phyloP scores from a whole-genome alignment of 2,329 filamentous ascomycete genomes.

The Xylogone sp. region DNA sequence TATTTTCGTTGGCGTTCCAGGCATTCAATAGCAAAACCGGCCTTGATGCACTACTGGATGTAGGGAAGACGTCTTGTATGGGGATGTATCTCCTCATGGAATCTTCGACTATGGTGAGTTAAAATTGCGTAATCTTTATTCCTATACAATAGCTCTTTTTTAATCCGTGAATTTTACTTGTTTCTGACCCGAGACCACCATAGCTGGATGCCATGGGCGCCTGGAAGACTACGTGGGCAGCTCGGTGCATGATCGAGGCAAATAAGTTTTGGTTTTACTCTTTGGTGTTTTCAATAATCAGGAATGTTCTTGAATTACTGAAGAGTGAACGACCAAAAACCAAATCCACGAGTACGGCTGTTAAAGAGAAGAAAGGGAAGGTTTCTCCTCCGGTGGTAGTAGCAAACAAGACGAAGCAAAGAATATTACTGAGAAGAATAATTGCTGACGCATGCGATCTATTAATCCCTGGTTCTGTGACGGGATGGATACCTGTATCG shows the following conservation, averaged over 20 bases:
- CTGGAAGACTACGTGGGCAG: slow-evolving; percentile 37
- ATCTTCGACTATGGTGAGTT: slow-evolving; percentile 56
- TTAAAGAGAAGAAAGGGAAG: slow-evolving; percentile 21
- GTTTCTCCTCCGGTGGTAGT: background rate
- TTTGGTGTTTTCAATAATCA: slow-evolving; percentile 44
- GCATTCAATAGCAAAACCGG: slow-evolving; percentile 31
- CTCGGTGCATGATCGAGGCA: slow-evolving; percentile 51
- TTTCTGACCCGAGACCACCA: slow-evolving; percentile 7
- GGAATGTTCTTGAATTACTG: slow-evolving; percentile 35
- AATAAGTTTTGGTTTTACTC: slow-evolving; percentile 69
- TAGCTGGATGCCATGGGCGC: slow-evolving; percentile 46
- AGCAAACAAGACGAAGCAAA: slow-evolving; percentile 2
- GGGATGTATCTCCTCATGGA: slow-evolving; percentile 68
- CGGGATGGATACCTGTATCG: slow-evolving; percentile 57
- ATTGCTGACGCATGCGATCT: slow-evolving; percentile 59
- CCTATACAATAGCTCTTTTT: background rate
- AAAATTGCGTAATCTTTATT: too few species aligned
- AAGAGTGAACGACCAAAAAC: slow-evolving; percentile 33
- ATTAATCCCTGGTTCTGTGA: slow-evolving; percentile 52
- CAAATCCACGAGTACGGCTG: slow-evolving; percentile 27
- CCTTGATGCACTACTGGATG: slow-evolving; percentile 45
- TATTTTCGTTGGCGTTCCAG: slow-evolving; percentile 48
- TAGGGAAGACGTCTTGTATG: slow-evolving; percentile 54
- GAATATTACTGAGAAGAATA: slow-evolving; percentile 41
- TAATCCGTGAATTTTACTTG: slow-evolving; percentile 8